A percentile compares a stretch with the other conserved stretches of the same genome.
Evolutionary conservation across 148 eudicot species (phyloP).

Genomic region (Tetragonia tetragonoides): DNA sequence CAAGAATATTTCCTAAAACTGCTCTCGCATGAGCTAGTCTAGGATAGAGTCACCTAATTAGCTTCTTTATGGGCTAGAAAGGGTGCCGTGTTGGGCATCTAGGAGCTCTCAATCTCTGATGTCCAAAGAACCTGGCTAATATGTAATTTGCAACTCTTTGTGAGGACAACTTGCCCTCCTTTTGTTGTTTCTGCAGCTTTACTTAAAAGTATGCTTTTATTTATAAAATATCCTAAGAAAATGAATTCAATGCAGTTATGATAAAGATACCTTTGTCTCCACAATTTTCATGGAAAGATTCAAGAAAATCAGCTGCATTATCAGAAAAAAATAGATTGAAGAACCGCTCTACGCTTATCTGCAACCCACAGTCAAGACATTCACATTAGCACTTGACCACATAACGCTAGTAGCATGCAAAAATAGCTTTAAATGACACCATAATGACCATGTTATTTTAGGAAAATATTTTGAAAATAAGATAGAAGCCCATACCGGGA

Average conservation of each 20-base stretch:
- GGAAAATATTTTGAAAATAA: background rate
- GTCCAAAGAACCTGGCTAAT: too few relatives aligned
- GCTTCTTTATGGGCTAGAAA: too few relatives aligned
- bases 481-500: slow-evolving; percentile 51
- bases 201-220: too few relatives aligned
- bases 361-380: slow-evolving; percentile 22
- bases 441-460: background rate
- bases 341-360: slow-evolving; percentile 78
- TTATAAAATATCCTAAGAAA: background rate
- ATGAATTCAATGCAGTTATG: background rate
- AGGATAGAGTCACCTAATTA: too few relatives aligned
- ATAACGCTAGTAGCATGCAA: slow-evolving; percentile 2
- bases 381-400: background rate
- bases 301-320: slow-evolving; percentile 52
- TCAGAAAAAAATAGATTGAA: slow-evolving; percentile 72
- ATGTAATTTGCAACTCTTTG: too few relatives aligned
- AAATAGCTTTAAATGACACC: background rate
- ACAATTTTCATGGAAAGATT: slow-evolving; percentile 67
- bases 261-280: slow-evolving; percentile 72
- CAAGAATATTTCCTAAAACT: too few relatives aligned
- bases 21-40: too few relatives aligned
- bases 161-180: too few relatives aligned
- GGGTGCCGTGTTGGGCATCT: too few relatives aligned
- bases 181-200: too few relatives aligned
- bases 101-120: too few relatives aligned